Evolutionary conservation across 1,284 basidiomycete genomes (phyloP).

Genomic region (Puccinia horiana): DNA sequence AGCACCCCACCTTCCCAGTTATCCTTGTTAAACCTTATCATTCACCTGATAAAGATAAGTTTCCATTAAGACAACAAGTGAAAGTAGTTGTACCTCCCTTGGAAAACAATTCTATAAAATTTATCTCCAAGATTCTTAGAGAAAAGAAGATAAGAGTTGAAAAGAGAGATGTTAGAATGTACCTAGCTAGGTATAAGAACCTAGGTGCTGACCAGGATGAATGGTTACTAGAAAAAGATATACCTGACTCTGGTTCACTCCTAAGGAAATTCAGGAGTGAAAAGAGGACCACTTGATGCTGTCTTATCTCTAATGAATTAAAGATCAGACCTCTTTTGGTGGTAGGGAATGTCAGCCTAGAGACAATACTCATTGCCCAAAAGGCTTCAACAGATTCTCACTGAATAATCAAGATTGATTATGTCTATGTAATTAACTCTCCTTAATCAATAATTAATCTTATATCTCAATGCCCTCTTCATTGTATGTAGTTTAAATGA

Average conservation of each 20-base stretch:
- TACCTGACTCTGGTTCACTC: neutral
- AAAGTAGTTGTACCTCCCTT: neutral
- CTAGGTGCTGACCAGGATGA: neutral
- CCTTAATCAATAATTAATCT: no score
- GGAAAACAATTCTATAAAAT: neutral
- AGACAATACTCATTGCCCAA: no score
- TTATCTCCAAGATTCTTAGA: neutral
- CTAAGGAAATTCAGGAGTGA: neutral
- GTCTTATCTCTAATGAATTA: no score
- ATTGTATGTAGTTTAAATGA: no score
- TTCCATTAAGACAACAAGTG: neutral
- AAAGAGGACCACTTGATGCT: neutral
- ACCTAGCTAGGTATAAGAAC: neutral
- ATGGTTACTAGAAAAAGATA: neutral
- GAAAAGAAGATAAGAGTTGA: neutral
- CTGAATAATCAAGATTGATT: no score
- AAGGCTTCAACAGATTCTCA: no score
- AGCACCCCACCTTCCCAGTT: conserved; percentile 4
- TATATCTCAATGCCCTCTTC: no score
- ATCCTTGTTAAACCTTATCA: neutral
- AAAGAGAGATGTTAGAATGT: neutral
- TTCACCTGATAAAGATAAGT: neutral
- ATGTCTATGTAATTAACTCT: no score
- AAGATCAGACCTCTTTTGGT: no score
- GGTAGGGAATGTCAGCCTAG: no score